Conservation (phyloP, 176 grass and related monocot species). For the Rhynchospora pubera region DNA sequence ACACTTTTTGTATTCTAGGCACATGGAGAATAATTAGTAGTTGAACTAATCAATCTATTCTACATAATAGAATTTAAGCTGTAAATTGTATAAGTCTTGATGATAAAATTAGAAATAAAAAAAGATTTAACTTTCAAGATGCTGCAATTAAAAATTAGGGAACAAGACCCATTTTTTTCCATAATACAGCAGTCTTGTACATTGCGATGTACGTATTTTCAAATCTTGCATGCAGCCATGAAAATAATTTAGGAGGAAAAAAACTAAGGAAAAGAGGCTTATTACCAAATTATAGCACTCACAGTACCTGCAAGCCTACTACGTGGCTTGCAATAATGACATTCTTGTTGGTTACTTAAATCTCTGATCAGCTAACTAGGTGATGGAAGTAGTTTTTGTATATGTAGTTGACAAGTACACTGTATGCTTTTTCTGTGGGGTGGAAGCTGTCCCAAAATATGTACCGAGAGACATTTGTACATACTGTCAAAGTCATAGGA, state of each 20-base stretch:
- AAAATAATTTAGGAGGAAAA: neutral
- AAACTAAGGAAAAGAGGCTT: neutral
- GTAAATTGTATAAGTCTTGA: too few species aligned
- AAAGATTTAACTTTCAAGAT: neutral
- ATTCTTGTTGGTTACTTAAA: neutral
- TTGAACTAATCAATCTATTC: neutral
- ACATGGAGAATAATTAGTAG: neutral
- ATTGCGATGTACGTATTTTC: neutral
- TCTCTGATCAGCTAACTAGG: conserved; percentile 12
- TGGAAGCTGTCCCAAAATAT: conserved; percentile 89
- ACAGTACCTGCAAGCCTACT: neutral
- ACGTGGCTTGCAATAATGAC: neutral
- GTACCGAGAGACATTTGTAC: conserved; percentile 31
- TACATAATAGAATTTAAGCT: too few species aligned
- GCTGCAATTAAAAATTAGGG: neutral
- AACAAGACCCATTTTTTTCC: neutral
- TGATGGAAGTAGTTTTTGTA: conserved; percentile 43
- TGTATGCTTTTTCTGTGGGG: conserved; percentile 67
- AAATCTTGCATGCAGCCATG: neutral
- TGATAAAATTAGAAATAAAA: neutral
- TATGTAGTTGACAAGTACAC: conserved; percentile 38
- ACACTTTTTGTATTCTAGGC: neutral
- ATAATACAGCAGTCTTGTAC: neutral
- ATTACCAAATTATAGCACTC: neutral
- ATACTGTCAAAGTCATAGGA: conserved; percentile 34